These are phyloP conservation scores for Ganoderma meredithae DNA, from an alignment of 1,284 basidiomycete genomes.

Conservation along the genomic window DNA sequence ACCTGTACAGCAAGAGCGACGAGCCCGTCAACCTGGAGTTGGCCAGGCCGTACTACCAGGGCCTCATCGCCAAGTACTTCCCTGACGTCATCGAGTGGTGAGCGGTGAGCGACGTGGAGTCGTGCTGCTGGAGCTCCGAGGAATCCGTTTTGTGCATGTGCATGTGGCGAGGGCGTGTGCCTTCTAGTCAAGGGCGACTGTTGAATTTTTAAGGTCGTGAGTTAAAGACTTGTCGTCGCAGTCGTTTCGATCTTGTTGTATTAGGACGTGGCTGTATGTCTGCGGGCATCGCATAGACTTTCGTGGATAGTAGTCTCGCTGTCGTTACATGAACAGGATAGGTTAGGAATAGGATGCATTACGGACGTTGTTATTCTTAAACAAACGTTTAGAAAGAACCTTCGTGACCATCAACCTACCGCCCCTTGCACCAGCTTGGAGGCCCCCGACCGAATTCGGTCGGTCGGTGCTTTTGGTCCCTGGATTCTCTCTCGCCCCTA, in stretches of 20 bases:
- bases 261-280: not conserved
- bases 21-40: conserved; percentile 66
- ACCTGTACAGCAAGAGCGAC: conserved; percentile 90
- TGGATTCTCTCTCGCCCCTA: not conserved
- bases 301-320: not conserved
- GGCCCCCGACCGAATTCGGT: too few species aligned
- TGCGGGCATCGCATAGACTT: not conserved
- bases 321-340: not conserved
- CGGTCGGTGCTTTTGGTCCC: not conserved
- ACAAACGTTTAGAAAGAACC: not conserved
- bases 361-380: not conserved
- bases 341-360: not conserved
- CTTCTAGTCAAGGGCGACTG: not conserved
- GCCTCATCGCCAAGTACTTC: conserved; percentile 87
- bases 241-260: not conserved
- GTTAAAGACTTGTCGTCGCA: not conserved
- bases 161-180: not conserved
- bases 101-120: conserved; percentile 14
- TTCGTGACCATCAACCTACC: not conserved
- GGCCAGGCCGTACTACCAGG: conserved; percentile 85
- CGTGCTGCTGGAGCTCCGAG: too few species aligned
- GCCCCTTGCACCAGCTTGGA: too few species aligned
- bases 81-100: conserved; percentile 82
- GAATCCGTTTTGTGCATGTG: not conserved
- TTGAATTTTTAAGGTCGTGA: not conserved